phyloP scores from a whole-genome alignment of 441 rosid species.

The Brassica balearica region DNA sequence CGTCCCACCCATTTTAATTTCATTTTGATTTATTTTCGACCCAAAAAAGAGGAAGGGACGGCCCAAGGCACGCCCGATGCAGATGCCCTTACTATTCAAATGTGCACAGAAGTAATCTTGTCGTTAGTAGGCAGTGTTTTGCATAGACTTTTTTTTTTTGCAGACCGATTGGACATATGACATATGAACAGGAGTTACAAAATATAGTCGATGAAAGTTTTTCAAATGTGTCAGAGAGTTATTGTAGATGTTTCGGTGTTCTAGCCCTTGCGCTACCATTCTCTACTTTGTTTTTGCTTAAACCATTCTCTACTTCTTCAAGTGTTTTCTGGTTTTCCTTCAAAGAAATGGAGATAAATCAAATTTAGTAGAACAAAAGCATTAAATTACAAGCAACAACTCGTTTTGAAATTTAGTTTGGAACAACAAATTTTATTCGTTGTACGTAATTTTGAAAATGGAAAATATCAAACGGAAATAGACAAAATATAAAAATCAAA shows the following conservation, averaged over 20 bases:
- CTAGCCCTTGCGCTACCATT: neutral
- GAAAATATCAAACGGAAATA: neutral
- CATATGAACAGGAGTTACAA: neutral
- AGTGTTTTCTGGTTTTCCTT: neutral
- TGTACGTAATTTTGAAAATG: neutral
- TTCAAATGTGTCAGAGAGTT: neutral
- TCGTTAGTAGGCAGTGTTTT: neutral
- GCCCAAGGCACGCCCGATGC: no score
- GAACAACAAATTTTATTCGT: neutral
- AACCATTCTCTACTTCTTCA: neutral
- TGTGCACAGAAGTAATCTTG: neutral
- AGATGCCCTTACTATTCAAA: neutral
- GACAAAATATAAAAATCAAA: neutral
- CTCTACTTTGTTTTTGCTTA: neutral
- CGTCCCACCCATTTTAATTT: no score
- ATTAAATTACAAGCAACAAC: neutral
- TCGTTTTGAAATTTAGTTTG: neutral
- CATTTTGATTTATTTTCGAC: no score
- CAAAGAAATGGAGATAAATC: neutral
- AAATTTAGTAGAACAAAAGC: neutral
- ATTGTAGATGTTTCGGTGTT: neutral
- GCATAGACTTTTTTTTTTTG: neutral
- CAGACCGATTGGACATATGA: neutral
- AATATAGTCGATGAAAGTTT: neutral
- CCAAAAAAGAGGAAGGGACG: no score